Base-by-base conservation (phyloP, 805 yeast genomes). In the Candida sakaeoensis region DNA sequence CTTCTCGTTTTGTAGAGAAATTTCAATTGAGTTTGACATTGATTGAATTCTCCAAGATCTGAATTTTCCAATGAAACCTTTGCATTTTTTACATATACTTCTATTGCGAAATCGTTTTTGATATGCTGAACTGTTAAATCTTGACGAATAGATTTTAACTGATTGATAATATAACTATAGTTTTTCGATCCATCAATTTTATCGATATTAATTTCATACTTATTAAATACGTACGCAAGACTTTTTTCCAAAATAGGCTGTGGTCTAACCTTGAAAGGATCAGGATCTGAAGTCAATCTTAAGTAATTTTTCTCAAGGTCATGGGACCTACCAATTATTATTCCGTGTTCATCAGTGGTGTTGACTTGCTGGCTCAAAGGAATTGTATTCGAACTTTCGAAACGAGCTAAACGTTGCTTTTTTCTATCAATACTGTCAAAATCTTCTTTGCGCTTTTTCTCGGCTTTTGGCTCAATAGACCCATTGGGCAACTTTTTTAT, bases 1-100 rank as follows among this genome's bases (percentile, higher is more conserved):
- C 62, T 58, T 16, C 55, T 54, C 15, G 49, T 44, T 16, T n/a
- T 8, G 54, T 83, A 90, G 17, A 90, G 64, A 33, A 74, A 68
- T 46, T 77, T 77, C 37, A 93, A 63, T 51, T 88, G 87, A 12
- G 95, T 79, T 59, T 85, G 95, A 57, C 98, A 93, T 58, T 91
- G 97, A 63, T 93, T 93, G 58, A 85, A 89, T 59, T 93, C 98
- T 8, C 97, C 97, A 46, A 91, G 63, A 59, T 91, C 99, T 29
- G 76, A 73, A 54, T 84, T 81, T 49, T 80, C 84, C 27, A 91
- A 72, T 0, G 97, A 95, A n/a, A 90, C 67, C 36, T 89, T 76
- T 3, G 93, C 93, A 60, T 91, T 95, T 2, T 80, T 74, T 59
- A 88, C 93, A 59, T 93, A 91, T 0, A 88, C 95, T 40, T 64